Evolutionary conservation across 768 basidiomycete species (phyloP).

Genomic region (Mycena rebaudengoi): DNA sequence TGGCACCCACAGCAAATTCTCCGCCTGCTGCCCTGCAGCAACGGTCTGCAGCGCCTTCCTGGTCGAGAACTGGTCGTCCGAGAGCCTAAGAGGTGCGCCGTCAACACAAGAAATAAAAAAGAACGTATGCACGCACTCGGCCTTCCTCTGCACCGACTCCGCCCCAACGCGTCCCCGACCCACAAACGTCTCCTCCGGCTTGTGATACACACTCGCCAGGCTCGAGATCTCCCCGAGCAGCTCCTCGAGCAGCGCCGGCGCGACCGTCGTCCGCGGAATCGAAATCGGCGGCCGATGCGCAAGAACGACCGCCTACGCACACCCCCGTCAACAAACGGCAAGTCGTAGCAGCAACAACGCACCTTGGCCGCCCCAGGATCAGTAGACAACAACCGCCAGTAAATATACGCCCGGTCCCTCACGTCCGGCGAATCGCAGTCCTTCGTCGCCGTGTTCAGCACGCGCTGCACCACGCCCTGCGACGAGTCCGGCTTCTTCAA

Average conservation of each 20-base stretch:
- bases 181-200: constrained; percentile 95
- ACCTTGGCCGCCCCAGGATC: constrained; percentile 97
- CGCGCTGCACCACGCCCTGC: constrained; percentile 91
- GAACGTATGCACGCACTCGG: constrained; percentile 36
- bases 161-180: constrained; percentile 90
- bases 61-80: constrained; percentile 71
- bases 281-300: constrained; percentile 94
- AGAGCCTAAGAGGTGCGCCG: neutral
- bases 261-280: constrained; percentile 89
- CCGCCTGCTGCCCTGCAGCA: constrained; percentile 89
- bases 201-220: constrained; percentile 96
- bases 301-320: constrained; percentile 88
- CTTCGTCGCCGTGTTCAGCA: constrained; percentile 93
- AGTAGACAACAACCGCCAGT: constrained; percentile 94
- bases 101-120: constrained; percentile 22
- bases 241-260: constrained; percentile 89
- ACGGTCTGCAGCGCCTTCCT: constrained; percentile 93
- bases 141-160: constrained; percentile 80
- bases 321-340: no score
- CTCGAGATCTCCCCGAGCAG: constrained; percentile 89
- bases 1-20: constrained; percentile 78
- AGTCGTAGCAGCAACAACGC: no score
- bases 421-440: constrained; percentile 98
- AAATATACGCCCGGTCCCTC: constrained; percentile 96
- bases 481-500: constrained; percentile 94